Evolutionary conservation across 371 early-diverging fungal species (phyloP), one percentile per base, ranked within the genome.

Genomic region (Mortierella sp.): DNA sequence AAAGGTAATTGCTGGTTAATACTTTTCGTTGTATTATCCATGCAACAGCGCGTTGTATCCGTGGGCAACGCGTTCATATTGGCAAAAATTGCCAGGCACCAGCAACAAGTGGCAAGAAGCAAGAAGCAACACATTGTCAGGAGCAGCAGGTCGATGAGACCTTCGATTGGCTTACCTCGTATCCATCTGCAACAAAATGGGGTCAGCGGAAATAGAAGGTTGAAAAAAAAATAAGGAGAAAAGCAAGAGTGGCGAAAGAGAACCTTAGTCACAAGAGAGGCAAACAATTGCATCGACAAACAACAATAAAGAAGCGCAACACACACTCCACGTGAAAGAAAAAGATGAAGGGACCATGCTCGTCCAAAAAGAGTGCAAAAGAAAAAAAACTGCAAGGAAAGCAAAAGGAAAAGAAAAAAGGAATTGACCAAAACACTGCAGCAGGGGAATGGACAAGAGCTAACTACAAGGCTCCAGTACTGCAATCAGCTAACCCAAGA

Each of bases 161-260:
- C 31, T 4, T 50, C 26, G 31, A 26, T 71, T 14, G 26, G 71
- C 77, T 50, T 81, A 81, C 81, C 76, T 81, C 82, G 73, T 34
- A 43, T 74, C 82, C 82, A 31, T 78, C 82, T 82, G 34, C 50
- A 71, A 26, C 31, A 54, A 74, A 28, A 43, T 53, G 2, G 44
- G 54, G 16, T 11, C 44, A 51, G 69, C 53, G 61, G 69, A 34
- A 74, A 31, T 43, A 57, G 13, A 48, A 61, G 31, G 70, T 31
- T n/a, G 4, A n/a, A 61, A 40, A 37, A 54, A 26, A 70, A 48
- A 61, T 5, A 61, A 48, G 59, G 28, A 48, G 21, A 54, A 26
- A 69, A 13, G 28, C 26, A 28, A 55, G 26, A 9, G n/a, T n/a
- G 26, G 13, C n/a, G 10, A n/a, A 59, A 59, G 28, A 43, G n/a